Evolutionary conservation across 768 basidiomycete genomes (phyloP).

Genomic region (Kwoniella dejecticola): DNA sequence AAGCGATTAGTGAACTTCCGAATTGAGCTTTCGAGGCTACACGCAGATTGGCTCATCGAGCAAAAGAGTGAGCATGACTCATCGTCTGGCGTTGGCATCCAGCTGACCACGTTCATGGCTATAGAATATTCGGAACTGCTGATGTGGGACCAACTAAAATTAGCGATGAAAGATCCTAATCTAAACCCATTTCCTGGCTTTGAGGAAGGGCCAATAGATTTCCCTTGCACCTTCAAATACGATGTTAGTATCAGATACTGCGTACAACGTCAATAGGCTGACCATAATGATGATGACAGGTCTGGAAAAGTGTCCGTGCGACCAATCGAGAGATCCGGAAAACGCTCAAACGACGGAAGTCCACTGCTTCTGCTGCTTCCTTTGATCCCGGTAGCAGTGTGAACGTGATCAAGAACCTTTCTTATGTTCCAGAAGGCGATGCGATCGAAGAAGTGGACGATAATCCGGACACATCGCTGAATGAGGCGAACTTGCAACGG

Average conservation of each 20-base stretch:
- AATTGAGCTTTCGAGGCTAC: slow-evolving; percentile 80
- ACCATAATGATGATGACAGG: slow-evolving; percentile 2
- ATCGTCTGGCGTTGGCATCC: background rate
- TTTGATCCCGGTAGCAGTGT: slow-evolving; percentile 1
- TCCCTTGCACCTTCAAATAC: slow-evolving; percentile 93
- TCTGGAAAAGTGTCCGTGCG: slow-evolving; percentile 53
- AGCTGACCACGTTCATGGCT: background rate
- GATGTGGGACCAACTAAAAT: slow-evolving; percentile 82
- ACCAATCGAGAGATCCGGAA: slow-evolving; percentile 43
- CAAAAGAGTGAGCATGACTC: slow-evolving; percentile 63
- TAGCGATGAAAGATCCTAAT: slow-evolving; percentile 69
- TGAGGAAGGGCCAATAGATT: slow-evolving; percentile 74
- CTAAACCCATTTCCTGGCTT: slow-evolving; percentile 71
- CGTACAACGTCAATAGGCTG: background rate
- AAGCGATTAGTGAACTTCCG: slow-evolving; percentile 69
- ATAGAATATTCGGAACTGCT: slow-evolving; percentile 81
- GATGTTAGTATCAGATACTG: slow-evolving; percentile 61
- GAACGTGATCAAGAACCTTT: slow-evolving; percentile 13
- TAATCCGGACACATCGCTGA: slow-evolving; percentile 52
- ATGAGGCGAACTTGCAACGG: background rate
- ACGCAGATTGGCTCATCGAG: slow-evolving; percentile 91
- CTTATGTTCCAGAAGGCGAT: slow-evolving; percentile 40
- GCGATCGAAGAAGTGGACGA: slow-evolving; percentile 36
- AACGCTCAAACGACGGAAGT: slow-evolving; percentile 28
- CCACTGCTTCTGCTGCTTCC: slow-evolving; percentile 10